Base-by-base conservation (phyloP, 768 basidiomycete genomes). In the Kwoniella mangroviensis region DNA sequence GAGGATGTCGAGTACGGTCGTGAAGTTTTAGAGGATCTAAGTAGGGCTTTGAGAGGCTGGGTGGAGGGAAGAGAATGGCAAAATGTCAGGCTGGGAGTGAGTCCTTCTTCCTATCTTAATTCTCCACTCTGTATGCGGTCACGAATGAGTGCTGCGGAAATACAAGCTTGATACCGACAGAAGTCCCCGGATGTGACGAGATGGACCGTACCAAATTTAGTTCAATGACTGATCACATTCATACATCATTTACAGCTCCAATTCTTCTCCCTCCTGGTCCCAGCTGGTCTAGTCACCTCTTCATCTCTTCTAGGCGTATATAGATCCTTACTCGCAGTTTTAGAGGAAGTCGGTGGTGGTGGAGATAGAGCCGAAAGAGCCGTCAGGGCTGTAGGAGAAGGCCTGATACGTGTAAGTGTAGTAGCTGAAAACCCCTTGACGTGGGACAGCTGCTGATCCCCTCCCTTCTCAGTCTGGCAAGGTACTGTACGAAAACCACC, bases 51-150 rank as follows among this genome's bases (percentile, higher is more conserved):
- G 81, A 92, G 94, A 76, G 87, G 88, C 2, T 93, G 90, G 80
- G 85, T 98, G 22, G 94, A 97, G 84, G 92, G 92, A 72, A 85
- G 94, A 28, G 89, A 91, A 64, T 98, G 95, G 96, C 87, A 93
- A 76, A 92, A 95, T 74, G 90, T 91, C 54, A 88, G 95, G 70
- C 86, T 94, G 79, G 91, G 91, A 73, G 94, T 96, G 79, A 84
- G 93, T 85, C 17, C 4, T 60, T 45, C 69, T 7, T 67, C 52
- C 65, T 57, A 17, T 24, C 28, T 19, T 4, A 34, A 34, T 34
- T 34, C 6, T 34, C 34, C 11, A 34, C 0, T 28, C 28, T 28
- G 28, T 28, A 28, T 4, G 28, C 28, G 28, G 28, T 28, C 28
- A 28, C 4, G 28, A 28, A 28, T 28, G 28, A 28, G 28, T 28